These are phyloP conservation scores for Cystofilobasidium macerans DNA, from an alignment of 768 basidiomycete genomes.

Conservation along the genomic window DNA sequence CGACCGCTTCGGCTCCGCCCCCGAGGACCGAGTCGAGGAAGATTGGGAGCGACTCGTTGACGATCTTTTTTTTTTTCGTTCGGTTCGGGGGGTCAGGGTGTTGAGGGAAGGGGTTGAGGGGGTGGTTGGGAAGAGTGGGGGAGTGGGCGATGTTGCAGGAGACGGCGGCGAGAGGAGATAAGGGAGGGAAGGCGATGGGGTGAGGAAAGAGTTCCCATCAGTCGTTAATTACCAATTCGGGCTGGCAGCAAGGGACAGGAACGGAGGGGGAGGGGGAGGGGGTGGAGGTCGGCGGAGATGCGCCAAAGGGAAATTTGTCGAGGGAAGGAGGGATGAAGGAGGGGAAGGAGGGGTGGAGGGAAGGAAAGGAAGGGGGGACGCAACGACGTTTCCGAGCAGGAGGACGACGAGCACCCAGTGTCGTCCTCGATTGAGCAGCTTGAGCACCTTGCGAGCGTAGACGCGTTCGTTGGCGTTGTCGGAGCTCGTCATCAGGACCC, in stretches of 20 bases:
- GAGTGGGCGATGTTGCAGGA: no score
- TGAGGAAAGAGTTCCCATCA: no score
- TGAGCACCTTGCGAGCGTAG: slow-evolving; percentile 43
- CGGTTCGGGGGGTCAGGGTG: background rate
- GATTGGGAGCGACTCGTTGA: slow-evolving; percentile 42
- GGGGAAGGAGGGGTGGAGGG: background rate
- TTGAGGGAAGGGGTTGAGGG: background rate
- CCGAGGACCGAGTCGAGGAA: slow-evolving; percentile 42
- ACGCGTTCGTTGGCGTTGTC: slow-evolving; percentile 46
- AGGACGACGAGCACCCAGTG: slow-evolving; percentile 95
- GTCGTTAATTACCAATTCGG: background rate
- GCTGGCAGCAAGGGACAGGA: background rate
- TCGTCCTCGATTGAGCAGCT: slow-evolving; percentile 52
- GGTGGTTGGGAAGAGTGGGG: no score
- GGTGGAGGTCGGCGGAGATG: no score
- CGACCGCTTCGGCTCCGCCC: slow-evolving; percentile 42
- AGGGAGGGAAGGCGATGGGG: no score
- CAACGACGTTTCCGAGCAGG: slow-evolving; percentile 68
- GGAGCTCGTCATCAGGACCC: slow-evolving; percentile 71
- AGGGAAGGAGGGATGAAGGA: background rate
- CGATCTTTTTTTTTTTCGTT: slow-evolving; percentile 27
- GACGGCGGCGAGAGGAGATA: no score
- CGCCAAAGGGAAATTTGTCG: background rate
- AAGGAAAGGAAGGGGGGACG: background rate
- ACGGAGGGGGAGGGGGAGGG: no score